phyloP scores from a whole-genome alignment of 345 rosid genomes.

The Citrus unshiu region DNA sequence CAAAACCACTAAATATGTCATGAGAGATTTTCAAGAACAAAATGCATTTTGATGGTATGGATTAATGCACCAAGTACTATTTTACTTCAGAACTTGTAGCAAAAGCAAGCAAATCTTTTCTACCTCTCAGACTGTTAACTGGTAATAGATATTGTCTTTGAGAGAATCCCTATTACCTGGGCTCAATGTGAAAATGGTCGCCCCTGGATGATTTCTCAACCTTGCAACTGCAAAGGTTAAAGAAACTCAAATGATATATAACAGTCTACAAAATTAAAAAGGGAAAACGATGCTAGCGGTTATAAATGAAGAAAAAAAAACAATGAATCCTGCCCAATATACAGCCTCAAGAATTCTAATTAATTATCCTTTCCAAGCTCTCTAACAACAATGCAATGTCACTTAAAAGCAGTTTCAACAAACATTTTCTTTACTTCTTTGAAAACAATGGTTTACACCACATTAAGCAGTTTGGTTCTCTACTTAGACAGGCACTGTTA shows the following conservation, averaged over 20 bases:
- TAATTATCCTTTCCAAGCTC: neutral
- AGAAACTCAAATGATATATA: neutral
- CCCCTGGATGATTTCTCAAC: conserved; percentile 59
- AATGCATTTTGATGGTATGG: neutral
- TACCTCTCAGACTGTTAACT: conserved; percentile 5
- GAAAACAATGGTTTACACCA: neutral
- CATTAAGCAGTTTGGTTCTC: neutral
- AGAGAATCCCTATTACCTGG: conserved; percentile 47
- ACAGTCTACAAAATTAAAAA: neutral
- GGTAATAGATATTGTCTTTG: conserved; percentile 38
- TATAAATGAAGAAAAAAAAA: no score
- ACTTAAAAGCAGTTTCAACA: neutral
- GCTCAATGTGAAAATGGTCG: conserved; percentile 42
- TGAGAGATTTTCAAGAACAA: neutral
- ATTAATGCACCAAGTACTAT: no score
- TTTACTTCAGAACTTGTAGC: neutral
- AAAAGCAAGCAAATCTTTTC: neutral
- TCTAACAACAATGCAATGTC: no score
- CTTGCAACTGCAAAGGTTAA: conserved; percentile 47
- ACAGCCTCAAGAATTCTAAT: neutral
- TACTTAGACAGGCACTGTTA: neutral
- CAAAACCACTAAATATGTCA: neutral
- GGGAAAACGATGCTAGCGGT: neutral
- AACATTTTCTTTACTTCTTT: neutral
- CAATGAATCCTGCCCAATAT: neutral